A percentile compares a stretch with the other conserved stretches of the same genome.
Conservation (phyloP, 2,329 filamentous ascomycete genomes). For the Massarina eburnea region DNA sequence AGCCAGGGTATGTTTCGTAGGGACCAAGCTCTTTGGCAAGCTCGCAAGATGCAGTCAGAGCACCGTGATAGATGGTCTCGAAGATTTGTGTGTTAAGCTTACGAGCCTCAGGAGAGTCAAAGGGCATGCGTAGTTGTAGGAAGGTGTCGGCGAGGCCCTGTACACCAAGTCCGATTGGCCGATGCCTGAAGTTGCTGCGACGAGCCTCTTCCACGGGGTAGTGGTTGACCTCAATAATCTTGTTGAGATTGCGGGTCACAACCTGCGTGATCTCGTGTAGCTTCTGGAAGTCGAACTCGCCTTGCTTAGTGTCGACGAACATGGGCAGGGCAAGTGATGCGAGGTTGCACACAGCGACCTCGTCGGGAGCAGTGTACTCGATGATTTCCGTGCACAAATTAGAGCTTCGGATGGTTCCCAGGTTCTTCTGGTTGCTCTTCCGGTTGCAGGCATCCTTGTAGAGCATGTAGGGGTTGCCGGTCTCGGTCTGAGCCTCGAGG, state of each 20-base stretch:
- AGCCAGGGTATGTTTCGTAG: conserved; percentile 90
- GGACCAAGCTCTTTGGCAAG: conserved; percentile 80
- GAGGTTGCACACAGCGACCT: conserved; percentile 98
- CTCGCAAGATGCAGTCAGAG: conserved; percentile 84
- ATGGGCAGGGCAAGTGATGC: conserved; percentile 90
- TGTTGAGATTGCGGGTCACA: conserved; percentile 93
- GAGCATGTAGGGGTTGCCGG: conserved; percentile 98
- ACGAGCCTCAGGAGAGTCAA: conserved; percentile 92
- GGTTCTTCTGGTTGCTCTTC: conserved; percentile 99
- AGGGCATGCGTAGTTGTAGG: conserved; percentile 92
- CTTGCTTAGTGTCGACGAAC: conserved; percentile 83
- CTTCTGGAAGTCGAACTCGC: conserved; percentile 92
- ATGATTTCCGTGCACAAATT: conserved; percentile 99
- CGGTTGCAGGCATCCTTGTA: conserved; percentile 99
- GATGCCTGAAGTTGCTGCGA: conserved; percentile 96
- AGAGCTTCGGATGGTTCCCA: conserved; percentile 96
- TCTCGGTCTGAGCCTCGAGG: conserved; percentile 97
- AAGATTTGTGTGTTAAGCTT: conserved; percentile 98
- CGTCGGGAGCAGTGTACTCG: conserved; percentile 94
- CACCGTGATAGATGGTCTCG: conserved; percentile 98
- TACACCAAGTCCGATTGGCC: conserved; percentile 94
- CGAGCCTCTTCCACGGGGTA: conserved; percentile 94
- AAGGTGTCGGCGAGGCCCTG: conserved; percentile 98
- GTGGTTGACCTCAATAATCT: conserved; percentile 97
- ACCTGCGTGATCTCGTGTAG: conserved; percentile 92